A percentile compares a stretch with the other conserved stretches of the same genome.
phyloP scores from a whole-genome alignment of 2,329 filamentous ascomycete species.

The Fusarium abutilonis region DNA sequence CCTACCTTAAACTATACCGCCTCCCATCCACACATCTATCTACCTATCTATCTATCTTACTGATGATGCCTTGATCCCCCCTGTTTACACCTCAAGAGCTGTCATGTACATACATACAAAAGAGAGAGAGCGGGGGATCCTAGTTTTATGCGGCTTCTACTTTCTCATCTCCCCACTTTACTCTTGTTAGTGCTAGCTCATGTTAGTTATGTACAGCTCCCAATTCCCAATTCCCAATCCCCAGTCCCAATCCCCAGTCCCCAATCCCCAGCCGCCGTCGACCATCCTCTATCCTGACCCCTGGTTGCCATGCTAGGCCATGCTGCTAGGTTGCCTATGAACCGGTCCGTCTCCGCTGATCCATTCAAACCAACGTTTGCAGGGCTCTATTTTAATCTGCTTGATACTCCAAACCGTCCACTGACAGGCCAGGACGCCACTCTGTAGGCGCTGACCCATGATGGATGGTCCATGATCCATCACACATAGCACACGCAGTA shows the following conservation, averaged over 20 bases:
- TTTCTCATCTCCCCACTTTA: slow-evolving; percentile 30
- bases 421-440: slow-evolving; percentile 54
- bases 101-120: background rate
- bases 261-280: slow-evolving; percentile 42
- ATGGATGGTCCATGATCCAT: slow-evolving; percentile 33
- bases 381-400: slow-evolving; percentile 59
- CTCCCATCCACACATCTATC: slow-evolving; percentile 17
- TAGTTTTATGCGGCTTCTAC: slow-evolving; percentile 39
- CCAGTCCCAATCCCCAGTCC: too few species aligned
- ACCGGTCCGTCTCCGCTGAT: slow-evolving; percentile 46
- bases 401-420: slow-evolving; percentile 48
- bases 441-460: slow-evolving; percentile 56
- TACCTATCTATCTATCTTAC: too few species aligned
- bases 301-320: slow-evolving; percentile 28
- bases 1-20: slow-evolving; percentile 1
- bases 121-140: slow-evolving; percentile 30
- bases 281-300: slow-evolving; percentile 38
- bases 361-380: slow-evolving; percentile 45
- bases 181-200: slow-evolving; percentile 21
- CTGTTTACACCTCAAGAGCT: slow-evolving; percentile 1
- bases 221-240: slow-evolving; percentile 41
- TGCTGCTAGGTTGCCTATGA: slow-evolving; percentile 29
- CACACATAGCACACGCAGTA: slow-evolving; percentile 43
- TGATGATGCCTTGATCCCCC: too few species aligned
- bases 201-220: slow-evolving; percentile 28